Conservation (phyloP, 441 rosid species). For the Oxalis stricta region DNA sequence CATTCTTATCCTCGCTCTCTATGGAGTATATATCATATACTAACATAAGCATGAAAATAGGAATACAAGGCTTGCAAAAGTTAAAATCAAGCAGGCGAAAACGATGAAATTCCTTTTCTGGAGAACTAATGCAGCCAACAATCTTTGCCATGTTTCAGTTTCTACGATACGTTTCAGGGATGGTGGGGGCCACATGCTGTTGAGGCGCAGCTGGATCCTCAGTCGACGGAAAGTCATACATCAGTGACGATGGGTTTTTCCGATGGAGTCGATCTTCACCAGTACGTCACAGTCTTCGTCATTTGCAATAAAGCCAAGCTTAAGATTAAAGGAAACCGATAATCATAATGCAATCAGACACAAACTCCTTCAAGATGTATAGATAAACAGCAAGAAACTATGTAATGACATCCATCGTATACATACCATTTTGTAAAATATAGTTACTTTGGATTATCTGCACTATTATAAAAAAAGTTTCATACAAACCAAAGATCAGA, state of each 20-base stretch:
- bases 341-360: conserved; percentile 37
- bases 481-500: too few relatives aligned
- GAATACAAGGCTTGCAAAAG: too few relatives aligned
- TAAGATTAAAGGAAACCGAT: conserved; percentile 32
- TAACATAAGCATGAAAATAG: too few relatives aligned
- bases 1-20: too few relatives aligned
- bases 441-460: too few relatives aligned
- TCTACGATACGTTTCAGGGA: conserved; percentile 41
- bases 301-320: conserved; percentile 18
- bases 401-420: too few relatives aligned
- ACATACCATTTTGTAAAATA: too few relatives aligned
- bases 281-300: conserved; percentile 27
- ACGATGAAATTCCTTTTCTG: too few relatives aligned
- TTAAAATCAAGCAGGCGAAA: too few relatives aligned
- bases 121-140: too few relatives aligned
- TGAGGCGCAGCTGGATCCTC: conserved; percentile 51
- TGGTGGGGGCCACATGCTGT: conserved; percentile 27
- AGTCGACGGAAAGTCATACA: conserved; percentile 52
- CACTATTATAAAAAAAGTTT: too few relatives aligned
- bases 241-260: conserved; percentile 92
- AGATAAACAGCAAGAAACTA: conserved; percentile 41
- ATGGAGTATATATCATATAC: too few relatives aligned
- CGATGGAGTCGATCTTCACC: conserved; percentile 42
- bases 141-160: conserved; percentile 57
- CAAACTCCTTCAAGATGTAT: conserved; percentile 69